Evolutionary conservation across 805 yeast genomes (phyloP).

Genomic region (Myxozyma udenii): DNA sequence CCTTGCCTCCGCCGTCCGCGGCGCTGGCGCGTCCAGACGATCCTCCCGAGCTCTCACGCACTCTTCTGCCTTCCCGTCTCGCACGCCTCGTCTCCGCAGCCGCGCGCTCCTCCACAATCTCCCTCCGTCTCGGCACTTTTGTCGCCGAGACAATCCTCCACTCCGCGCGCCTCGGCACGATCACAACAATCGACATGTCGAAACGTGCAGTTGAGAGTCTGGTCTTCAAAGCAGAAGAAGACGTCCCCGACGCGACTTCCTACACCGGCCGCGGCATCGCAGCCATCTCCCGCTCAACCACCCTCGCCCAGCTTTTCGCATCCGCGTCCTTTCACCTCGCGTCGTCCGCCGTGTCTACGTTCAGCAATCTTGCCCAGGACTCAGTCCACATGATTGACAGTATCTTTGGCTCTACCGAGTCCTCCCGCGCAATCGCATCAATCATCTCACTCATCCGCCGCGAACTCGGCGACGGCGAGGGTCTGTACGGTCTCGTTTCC

Average conservation of each 20-base stretch:
- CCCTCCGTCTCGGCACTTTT: slow-evolving; percentile 34
- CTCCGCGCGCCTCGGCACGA: slow-evolving; percentile 32
- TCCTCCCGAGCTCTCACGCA: slow-evolving; percentile 14
- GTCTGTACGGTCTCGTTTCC: slow-evolving; percentile 34
- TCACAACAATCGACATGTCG: slow-evolving; percentile 34
- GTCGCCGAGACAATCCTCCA: slow-evolving; percentile 34
- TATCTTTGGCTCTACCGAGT: slow-evolving; percentile 38
- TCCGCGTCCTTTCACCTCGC: slow-evolving; percentile 36
- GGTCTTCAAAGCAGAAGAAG: slow-evolving; percentile 35
- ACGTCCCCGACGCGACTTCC: slow-evolving; percentile 33
- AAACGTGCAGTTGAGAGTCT: slow-evolving; percentile 35
- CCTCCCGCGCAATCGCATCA: slow-evolving; percentile 35
- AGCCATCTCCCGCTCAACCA: slow-evolving; percentile 31
- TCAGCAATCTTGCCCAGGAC: slow-evolving; percentile 34
- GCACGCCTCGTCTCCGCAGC: slow-evolving; percentile 34
- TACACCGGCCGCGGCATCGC: slow-evolving; percentile 31
- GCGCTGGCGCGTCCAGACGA: neutral
- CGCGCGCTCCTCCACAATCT: slow-evolving; percentile 33
- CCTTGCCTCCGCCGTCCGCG: too few species aligned
- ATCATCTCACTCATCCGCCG: slow-evolving; percentile 33
- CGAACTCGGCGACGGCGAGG: slow-evolving; percentile 36
- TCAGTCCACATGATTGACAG: slow-evolving; percentile 35
- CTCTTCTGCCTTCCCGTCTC: slow-evolving; percentile 33
- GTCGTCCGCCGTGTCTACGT: slow-evolving; percentile 31
- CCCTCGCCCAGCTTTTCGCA: slow-evolving; percentile 35